Evolutionary conservation across 495 filamentous ascomycete species (phyloP).

Genomic region (Penicillium silybi): DNA sequence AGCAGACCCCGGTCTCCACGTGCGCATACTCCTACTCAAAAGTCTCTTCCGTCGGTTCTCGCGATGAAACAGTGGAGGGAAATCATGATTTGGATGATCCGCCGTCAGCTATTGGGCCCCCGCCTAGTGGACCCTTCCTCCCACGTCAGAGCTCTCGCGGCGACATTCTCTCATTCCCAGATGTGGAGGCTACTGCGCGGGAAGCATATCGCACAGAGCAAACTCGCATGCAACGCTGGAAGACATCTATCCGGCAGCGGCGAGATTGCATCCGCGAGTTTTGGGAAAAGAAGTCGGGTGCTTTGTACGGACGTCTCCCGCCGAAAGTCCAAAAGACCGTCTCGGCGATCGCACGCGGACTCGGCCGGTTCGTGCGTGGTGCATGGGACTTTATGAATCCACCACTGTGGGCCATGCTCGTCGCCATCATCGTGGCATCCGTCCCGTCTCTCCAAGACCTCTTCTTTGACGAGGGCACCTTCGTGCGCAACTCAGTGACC

Average conservation of each 20-base stretch:
- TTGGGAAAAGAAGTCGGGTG: constrained; percentile 21
- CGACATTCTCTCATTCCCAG: constrained; percentile 43
- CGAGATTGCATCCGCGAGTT: constrained; percentile 13
- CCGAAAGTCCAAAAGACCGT: constrained; percentile 52
- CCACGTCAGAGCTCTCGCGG: constrained; percentile 36
- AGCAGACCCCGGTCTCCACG: constrained; percentile 38
- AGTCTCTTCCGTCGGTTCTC: constrained; percentile 22
- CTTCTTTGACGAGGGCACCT: constrained; percentile 88
- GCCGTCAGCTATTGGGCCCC: constrained; percentile 28
- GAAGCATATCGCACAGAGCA: constrained; percentile 14
- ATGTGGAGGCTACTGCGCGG: constrained; percentile 32
- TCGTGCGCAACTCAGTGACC: constrained; percentile 89
- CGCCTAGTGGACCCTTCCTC: constrained; percentile 38
- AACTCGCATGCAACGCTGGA: constrained; percentile 23
- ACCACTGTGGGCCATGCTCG: constrained; percentile 93
- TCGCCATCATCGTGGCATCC: constrained; percentile 83
- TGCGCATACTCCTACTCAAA: constrained; percentile 37
- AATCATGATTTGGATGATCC: constrained; percentile 23
- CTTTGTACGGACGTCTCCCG: constrained; percentile 52
- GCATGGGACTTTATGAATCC: constrained; percentile 96
- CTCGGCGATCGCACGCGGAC: constrained; percentile 32
- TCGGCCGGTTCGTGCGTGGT: constrained; percentile 56
- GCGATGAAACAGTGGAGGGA: constrained; percentile 14
- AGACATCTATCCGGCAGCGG: constrained; percentile 17
- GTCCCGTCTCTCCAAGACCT: constrained; percentile 76